Evolutionary conservation across 495 filamentous ascomycete genomes (phyloP), one percentile per base, ranked within the genome.

Genomic region (Penicillium paxilli): DNA sequence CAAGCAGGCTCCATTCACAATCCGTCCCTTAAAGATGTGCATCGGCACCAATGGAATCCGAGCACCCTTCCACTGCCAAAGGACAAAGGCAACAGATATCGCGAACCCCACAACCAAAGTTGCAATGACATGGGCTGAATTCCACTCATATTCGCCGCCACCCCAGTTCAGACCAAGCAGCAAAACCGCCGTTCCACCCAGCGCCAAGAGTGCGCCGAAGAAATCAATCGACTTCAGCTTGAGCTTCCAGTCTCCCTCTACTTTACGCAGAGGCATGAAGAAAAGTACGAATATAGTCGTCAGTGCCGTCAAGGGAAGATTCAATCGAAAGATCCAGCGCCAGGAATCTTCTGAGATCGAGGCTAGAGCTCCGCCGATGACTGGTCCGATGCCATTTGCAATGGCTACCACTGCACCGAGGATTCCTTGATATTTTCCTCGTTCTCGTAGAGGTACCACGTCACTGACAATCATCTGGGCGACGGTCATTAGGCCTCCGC

Each of bases 341-440:
- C 82, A 81, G 14, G 73, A 76, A 37, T 70, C 69, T 11, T 66
- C 51, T 14, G 70, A 58, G 11, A 63, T 64, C 1, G 67, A 67
- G 2, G 79, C 76, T 20, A 85, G 63, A 0, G 77, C 68, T 30
- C 79, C 81, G 19, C 81, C 81, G 30, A 84, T 74, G 4, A 84
- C 62, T 1, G 80, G 83, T 0, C 81, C 83, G 25, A 81, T 71
- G 14, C 76, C 79, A 49, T 83, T 81, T 1, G 76, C 74, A 33
- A 83, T 64, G 5, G 78, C 83, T 12, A 83, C 77, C 1, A 78
- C 74, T 11, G 73, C 73, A 5, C 81, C 80, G 5, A 85, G 66
- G 28, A 84, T 83, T 3, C 81, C 83, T 63, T 83, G 78, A 47
- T 84, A 85, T 58, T 82, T 83, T 0, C 81, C 83, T 51, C 82